These are phyloP conservation scores for Trichophyton mentagrophytes DNA, from an alignment of 2,329 filamentous ascomycete genomes.

Conservation along the genomic window DNA sequence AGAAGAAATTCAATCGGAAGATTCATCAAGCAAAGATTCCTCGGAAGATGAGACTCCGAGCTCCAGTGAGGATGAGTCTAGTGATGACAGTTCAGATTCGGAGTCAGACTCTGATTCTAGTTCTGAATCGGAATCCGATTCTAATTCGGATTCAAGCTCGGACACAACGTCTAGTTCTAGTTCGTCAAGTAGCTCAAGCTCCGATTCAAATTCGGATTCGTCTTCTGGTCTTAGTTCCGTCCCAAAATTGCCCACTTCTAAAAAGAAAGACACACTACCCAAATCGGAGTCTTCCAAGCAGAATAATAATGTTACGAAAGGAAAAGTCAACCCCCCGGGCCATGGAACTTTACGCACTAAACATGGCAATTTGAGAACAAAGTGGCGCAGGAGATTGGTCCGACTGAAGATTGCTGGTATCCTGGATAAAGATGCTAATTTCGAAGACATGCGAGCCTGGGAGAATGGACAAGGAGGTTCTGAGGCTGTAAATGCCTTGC, in stretches of 20 bases:
- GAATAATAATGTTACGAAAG: conserved; percentile 7
- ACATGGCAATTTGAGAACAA: conserved; percentile 43
- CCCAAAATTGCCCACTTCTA: conserved; percentile 4
- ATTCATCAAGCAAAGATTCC: conserved; percentile 5
- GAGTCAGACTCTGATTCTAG: not conserved
- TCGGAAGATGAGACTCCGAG: conserved; percentile 12
- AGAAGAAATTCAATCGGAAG: not conserved
- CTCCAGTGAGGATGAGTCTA: conserved; percentile 13
- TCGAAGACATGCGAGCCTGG: conserved; percentile 36
- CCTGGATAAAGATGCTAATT: conserved; percentile 39
- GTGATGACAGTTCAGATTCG: not conserved
- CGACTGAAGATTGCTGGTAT: conserved; percentile 43
- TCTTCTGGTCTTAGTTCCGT: conserved; percentile 7
- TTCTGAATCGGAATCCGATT: conserved; percentile 7
- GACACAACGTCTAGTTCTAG: not conserved
- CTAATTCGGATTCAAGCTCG: conserved; percentile 4
- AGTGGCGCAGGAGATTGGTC: conserved; percentile 37
- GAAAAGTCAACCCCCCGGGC: conserved; percentile 30
- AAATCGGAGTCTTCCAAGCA: conserved; percentile 14
- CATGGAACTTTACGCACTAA: conserved; percentile 41
- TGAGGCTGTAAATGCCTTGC: not conserved
- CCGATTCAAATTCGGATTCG: conserved; percentile 12
- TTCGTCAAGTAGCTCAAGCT: conserved; percentile 12
- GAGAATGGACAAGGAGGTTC: conserved; percentile 11
- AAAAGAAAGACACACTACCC: conserved; percentile 17